Evolutionary conservation across 2,329 filamentous ascomycete genomes (phyloP).

Genomic region (Pestalotiopsis sp.): DNA sequence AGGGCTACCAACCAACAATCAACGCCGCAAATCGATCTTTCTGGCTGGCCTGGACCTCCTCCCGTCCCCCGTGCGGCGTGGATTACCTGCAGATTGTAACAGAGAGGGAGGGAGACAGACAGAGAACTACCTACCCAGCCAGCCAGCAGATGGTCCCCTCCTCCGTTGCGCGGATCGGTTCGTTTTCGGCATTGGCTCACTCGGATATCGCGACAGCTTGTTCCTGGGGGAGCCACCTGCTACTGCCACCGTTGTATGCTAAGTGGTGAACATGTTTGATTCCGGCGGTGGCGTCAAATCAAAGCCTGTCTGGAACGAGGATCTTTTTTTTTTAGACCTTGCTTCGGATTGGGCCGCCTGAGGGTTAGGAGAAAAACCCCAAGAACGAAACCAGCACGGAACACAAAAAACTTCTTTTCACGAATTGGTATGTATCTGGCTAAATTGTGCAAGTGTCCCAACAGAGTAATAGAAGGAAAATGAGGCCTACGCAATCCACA

Average conservation of each 20-base stretch:
- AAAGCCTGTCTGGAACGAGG: not conserved
- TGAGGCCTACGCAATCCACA: constrained; percentile 9
- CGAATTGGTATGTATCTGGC: not conserved
- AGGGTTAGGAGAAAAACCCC: not conserved
- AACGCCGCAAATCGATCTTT: not conserved
- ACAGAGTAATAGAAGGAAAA: not conserved
- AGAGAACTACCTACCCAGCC: not conserved
- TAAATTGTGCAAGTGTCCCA: not conserved
- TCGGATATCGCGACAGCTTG: not conserved
- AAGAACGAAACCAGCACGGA: not conserved
- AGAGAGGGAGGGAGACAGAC: not conserved
- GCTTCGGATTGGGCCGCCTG: not conserved
- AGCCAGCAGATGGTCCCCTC: not conserved
- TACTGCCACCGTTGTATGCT: not conserved
- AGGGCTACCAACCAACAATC: not conserved
- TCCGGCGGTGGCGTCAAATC: not conserved
- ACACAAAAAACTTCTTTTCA: not conserved
- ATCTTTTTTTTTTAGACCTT: not conserved
- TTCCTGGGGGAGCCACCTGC: not conserved
- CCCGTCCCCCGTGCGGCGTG: not conserved
- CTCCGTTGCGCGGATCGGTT: not conserved
- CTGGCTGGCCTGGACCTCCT: not conserved
- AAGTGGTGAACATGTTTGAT: not conserved
- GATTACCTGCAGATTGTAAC: not conserved
- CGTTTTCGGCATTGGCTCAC: not conserved